Conservation (phyloP, 768 basidiomycete genomes). For the Pholiota microspora region DNA sequence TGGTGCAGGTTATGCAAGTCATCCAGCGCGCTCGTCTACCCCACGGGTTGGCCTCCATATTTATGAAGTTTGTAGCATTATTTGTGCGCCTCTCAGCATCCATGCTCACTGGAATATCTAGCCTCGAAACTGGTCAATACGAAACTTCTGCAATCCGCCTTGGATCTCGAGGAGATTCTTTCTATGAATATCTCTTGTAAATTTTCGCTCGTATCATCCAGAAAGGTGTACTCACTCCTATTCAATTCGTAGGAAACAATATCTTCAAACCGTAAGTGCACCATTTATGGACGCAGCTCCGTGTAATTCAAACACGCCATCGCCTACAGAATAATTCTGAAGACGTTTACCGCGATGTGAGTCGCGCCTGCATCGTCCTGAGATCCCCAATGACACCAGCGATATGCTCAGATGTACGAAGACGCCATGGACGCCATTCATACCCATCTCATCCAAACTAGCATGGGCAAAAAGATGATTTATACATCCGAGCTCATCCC, state of each 20-base stretch:
- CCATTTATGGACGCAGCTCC: not conserved
- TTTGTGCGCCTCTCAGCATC: too few relatives aligned
- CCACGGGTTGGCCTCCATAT: constrained; percentile 82
- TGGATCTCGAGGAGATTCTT: constrained; percentile 91
- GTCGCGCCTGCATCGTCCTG: constrained; percentile 13
- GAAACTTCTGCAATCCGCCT: constrained; percentile 76
- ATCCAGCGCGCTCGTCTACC: constrained; percentile 61
- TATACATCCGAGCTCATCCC: constrained; percentile 86
- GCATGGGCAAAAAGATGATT: constrained; percentile 53
- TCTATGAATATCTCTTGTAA: constrained; percentile 88
- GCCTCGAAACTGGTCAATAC: constrained; percentile 40
- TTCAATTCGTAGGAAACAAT: constrained; percentile 57
- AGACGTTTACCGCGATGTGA: constrained; percentile 69
- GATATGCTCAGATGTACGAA: constrained; percentile 75
- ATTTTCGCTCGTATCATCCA: constrained; percentile 9
- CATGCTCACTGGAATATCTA: constrained; percentile 13
- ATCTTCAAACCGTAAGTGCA: constrained; percentile 77
- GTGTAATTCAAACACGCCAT: not conserved
- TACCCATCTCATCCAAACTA: constrained; percentile 66
- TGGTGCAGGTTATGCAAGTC: constrained; percentile 63
- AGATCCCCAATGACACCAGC: not conserved
- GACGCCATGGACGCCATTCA: constrained; percentile 83
- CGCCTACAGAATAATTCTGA: constrained; percentile 64
- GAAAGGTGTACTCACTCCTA: not conserved
- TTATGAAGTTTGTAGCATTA: constrained; percentile 43